Evolutionary conservation across 306 rosid genomes (phyloP).

Genomic region (Glycine tomentella): DNA sequence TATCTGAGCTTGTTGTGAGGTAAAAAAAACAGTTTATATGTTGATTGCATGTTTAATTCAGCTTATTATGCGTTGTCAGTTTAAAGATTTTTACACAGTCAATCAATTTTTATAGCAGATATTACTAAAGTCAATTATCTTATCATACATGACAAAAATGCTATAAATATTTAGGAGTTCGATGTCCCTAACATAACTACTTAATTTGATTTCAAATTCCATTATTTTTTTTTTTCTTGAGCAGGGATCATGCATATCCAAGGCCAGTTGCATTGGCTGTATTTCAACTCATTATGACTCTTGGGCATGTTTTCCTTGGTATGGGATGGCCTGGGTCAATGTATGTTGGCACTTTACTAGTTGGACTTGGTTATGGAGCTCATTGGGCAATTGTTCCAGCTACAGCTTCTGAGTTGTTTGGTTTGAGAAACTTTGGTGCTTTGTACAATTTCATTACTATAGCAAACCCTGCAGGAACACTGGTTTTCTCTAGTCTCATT

Average conservation of each 20-base stretch:
- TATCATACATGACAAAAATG: background rate
- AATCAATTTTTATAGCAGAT: background rate
- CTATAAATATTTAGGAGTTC: background rate
- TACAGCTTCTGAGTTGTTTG: slow-evolving; percentile 95
- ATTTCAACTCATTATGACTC: slow-evolving; percentile 80
- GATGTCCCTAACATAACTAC: background rate
- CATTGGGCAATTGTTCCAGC: slow-evolving; percentile 98
- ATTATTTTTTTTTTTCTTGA: slow-evolving; percentile 29
- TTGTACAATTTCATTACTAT: slow-evolving; percentile 89
- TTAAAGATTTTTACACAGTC: background rate
- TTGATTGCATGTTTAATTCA: background rate
- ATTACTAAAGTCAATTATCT: background rate
- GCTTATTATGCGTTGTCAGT: background rate
- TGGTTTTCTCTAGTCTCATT: slow-evolving; percentile 79
- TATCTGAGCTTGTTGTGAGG: slow-evolving; percentile 90
- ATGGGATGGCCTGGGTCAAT: slow-evolving; percentile 93
- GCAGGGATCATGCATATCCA: slow-evolving; percentile 83
- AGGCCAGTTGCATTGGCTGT: slow-evolving; percentile 82
- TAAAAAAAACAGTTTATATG: slow-evolving; percentile 42
- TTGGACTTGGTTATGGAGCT: slow-evolving; percentile 92
- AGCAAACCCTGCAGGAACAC: slow-evolving; percentile 82
- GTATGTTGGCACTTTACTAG: slow-evolving; percentile 76
- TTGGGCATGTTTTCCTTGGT: slow-evolving; percentile 77
- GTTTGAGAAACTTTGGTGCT: slow-evolving; percentile 87
- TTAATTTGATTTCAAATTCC: background rate